These are phyloP conservation scores for Fusarium verticillioides DNA, from an alignment of 2,329 filamentous ascomycete genomes.

Conservation along the genomic window DNA sequence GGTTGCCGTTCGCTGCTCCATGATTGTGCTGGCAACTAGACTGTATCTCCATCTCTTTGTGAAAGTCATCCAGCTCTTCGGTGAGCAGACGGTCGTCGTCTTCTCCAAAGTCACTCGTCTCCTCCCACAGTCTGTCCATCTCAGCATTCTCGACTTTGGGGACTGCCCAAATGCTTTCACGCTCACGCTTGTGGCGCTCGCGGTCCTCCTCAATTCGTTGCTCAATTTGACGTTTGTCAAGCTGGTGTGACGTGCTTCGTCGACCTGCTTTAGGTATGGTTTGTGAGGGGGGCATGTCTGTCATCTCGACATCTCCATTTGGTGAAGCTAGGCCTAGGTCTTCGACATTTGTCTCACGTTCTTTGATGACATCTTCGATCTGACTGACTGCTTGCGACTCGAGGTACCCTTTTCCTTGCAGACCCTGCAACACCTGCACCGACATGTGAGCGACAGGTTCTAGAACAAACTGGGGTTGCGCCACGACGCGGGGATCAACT, in stretches of 20 bases:
- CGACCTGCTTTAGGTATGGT: constrained; percentile 52
- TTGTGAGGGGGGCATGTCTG: constrained; percentile 56
- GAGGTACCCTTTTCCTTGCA: constrained; percentile 78
- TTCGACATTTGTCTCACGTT: constrained; percentile 74
- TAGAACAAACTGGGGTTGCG: not conserved
- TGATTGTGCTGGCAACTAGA: constrained; percentile 53
- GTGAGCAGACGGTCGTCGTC: constrained; percentile 82
- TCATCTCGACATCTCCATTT: constrained; percentile 54
- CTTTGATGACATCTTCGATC: constrained; percentile 85
- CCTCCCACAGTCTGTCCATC: constrained; percentile 85
- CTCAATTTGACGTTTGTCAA: constrained; percentile 91
- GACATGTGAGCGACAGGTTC: constrained; percentile 22
- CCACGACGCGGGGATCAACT: constrained; percentile 37
- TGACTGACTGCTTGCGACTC: constrained; percentile 79
- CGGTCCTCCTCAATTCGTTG: constrained; percentile 97
- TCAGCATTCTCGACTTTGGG: constrained; percentile 72
- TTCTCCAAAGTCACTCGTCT: constrained; percentile 85
- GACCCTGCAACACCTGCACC: constrained; percentile 71
- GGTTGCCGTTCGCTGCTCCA: constrained; percentile 46
- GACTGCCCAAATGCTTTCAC: constrained; percentile 95
- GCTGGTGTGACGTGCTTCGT: constrained; percentile 50
- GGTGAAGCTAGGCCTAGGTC: constrained; percentile 66
- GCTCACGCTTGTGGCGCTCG: constrained; percentile 89
- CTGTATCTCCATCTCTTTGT: constrained; percentile 54
- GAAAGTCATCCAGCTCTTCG: constrained; percentile 73